phyloP scores from a whole-genome alignment of 2,329 filamentous ascomycete genomes.

The Ploettnerulaceae sp. region DNA sequence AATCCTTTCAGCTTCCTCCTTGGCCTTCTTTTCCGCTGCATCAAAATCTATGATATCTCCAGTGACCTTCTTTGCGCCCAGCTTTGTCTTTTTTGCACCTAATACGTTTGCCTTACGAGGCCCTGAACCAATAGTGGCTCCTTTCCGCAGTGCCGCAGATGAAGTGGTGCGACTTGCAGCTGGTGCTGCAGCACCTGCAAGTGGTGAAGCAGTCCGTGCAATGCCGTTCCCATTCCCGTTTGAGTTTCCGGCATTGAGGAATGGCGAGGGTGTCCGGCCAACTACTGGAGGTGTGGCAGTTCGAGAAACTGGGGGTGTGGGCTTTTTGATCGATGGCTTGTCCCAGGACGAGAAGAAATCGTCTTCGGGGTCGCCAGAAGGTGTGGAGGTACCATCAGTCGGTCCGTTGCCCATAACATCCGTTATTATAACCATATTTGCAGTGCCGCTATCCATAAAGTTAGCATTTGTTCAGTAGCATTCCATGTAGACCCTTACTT shows the following conservation, averaged over 20 bases:
- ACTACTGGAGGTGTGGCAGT: conserved; percentile 79
- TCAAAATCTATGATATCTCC: conserved; percentile 88
- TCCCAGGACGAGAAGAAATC: conserved; percentile 99
- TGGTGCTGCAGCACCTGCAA: conserved; percentile 51
- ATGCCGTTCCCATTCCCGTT: conserved; percentile 66
- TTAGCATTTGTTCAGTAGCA: neutral
- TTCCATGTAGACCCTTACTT: neutral
- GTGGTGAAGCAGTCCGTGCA: conserved; percentile 77
- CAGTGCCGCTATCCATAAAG: conserved; percentile 62
- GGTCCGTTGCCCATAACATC: conserved; percentile 59
- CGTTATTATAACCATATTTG: conserved; percentile 72
- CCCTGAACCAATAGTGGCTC: conserved; percentile 50
- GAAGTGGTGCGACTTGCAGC: conserved; percentile 68
- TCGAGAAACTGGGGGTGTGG: conserved; percentile 87
- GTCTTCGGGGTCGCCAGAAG: conserved; percentile 76
- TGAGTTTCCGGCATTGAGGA: conserved; percentile 63
- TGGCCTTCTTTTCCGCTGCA: conserved; percentile 92
- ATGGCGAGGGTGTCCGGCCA: conserved; percentile 81
- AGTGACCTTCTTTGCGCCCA: conserved; percentile 88
- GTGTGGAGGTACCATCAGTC: conserved; percentile 64
- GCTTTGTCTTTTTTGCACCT: conserved; percentile 78
- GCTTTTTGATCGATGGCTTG: conserved; percentile 93
- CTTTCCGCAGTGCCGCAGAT: conserved; percentile 79
- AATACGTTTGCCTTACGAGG: conserved; percentile 82
- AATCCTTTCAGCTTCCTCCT: conserved; percentile 94